Base-by-base conservation (phyloP, 2,329 filamentous ascomycete genomes). In the Hypoxylon sp. region DNA sequence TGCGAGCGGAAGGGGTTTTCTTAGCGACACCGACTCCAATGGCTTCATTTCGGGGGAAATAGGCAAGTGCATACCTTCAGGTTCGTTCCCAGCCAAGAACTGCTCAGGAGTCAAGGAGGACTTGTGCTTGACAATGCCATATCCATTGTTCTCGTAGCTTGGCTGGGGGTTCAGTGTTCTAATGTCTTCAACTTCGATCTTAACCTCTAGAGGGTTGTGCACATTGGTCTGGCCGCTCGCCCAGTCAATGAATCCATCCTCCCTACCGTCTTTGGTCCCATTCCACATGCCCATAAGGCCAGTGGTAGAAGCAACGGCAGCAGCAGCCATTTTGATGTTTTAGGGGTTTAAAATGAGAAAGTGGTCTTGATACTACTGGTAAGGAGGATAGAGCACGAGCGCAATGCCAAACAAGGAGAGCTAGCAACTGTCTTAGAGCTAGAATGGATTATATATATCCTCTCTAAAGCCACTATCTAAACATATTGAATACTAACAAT, bases 201-300 rank as follows among this genome's bases (percentile, higher is more conserved):
- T 70, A 46, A 75, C 67, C 55, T 75, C 67, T 36, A 67, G 63
- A 7, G 73, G 72, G 43, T 73, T 63, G 60, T 74, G 73, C 17
- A 75, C 69, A 19, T 75, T 75, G 5, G 72, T 75, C 25, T 65
- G 52, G 23, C 74, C 74, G 43, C 65, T 72, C 13, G 72, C 65
- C 72, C 71, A 76, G 68, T 76, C 74, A 43, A 75, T 68, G 57
- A 64, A 74, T 7, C 73, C 74, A 10, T 74, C 72, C 14, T 62
- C 60, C 11, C 56, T 61, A 30, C 72, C 72, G 56, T 76, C 74
- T 38, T 73, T 72, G 28, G 74, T 75, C 6, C 74, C 72, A 43
- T 74, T 74, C 74, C 74, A 75, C 73, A 76, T 75, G 72, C 72
- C 74, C 65, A 75, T 73, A 41, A 71, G 57, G 65, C 73, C 74